Evolutionary conservation across 2,329 filamentous ascomycete genomes (phyloP).

Genomic region (Grosmannia penicillata): DNA sequence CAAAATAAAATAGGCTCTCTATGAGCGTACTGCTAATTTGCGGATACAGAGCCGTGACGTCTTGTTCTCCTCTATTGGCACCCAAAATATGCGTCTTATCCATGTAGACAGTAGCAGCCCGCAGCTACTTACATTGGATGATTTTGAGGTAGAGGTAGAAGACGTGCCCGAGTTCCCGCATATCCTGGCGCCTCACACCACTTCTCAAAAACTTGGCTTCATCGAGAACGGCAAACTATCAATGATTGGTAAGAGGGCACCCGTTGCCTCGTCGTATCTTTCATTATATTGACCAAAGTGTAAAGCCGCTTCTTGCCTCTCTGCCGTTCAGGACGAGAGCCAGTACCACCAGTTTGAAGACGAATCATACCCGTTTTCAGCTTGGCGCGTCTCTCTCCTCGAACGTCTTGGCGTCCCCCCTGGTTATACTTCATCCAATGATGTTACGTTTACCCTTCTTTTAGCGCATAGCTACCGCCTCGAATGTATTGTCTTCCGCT

Average conservation of each 20-base stretch:
- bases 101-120: not conserved
- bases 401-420: not conserved
- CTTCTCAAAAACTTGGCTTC: not conserved
- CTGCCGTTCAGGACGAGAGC: not conserved
- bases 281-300: no score
- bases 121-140: not conserved
- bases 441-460: not conserved
- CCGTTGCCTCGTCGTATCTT: not conserved
- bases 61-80: not conserved
- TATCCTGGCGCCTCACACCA: not conserved
- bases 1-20: no score
- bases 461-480: slow-evolving; percentile 1
- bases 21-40: no score
- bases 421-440: not conserved
- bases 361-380: not conserved
- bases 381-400: not conserved
- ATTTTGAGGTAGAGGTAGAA: not conserved
- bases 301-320: not conserved
- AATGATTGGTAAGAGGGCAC: not conserved
- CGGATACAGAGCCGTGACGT: slow-evolving; percentile 1
- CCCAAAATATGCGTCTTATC: slow-evolving; percentile 1
- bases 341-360: not conserved
- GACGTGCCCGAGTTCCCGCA: not conserved
- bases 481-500: slow-evolving; percentile 1
- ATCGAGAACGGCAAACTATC: not conserved